phyloP scores from a whole-genome alignment of 2,329 filamentous ascomycete genomes.

The Pyrenochaeta sp. region DNA sequence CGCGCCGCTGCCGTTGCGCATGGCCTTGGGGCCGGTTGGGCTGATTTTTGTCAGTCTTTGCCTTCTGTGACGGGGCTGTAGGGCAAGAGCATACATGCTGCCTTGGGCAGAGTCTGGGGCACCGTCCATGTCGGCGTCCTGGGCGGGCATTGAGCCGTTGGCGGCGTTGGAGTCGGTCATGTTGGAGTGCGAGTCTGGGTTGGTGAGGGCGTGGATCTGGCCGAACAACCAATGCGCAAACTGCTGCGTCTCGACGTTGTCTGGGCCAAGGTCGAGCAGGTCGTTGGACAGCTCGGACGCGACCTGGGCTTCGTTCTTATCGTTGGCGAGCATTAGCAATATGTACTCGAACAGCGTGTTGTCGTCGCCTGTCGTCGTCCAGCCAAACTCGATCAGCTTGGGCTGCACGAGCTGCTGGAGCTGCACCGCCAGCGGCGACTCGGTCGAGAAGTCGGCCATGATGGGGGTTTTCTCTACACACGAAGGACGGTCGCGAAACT shows the following conservation, averaged over 20 bases:
- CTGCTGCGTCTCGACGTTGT: slow-evolving; percentile 80
- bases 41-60: slow-evolving; percentile 59
- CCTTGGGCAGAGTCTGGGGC: slow-evolving; percentile 52
- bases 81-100: slow-evolving; percentile 48
- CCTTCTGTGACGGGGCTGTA: not conserved
- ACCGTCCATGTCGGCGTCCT: slow-evolving; percentile 77
- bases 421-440: slow-evolving; percentile 84
- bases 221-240: slow-evolving; percentile 96
- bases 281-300: slow-evolving; percentile 87
- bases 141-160: slow-evolving; percentile 44
- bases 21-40: slow-evolving; percentile 92
- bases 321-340: slow-evolving; percentile 94
- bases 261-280: slow-evolving; percentile 79
- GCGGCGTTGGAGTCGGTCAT: slow-evolving; percentile 31
- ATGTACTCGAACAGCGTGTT: slow-evolving; percentile 93
- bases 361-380: slow-evolving; percentile 82
- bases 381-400: slow-evolving; percentile 91
- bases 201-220: slow-evolving; percentile 75
- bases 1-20: slow-evolving; percentile 73
- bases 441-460: slow-evolving; percentile 81
- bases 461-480: slow-evolving; percentile 14
- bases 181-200: slow-evolving; percentile 24
- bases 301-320: slow-evolving; percentile 90
- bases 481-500: slow-evolving; percentile 18
- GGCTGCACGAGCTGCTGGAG: slow-evolving; percentile 84